Percentiles rank a stretch among this genome's conserved stretches.
phyloP scores from a whole-genome alignment of 2,329 filamentous ascomycete genomes.

The Nigrograna mackinnonii region DNA sequence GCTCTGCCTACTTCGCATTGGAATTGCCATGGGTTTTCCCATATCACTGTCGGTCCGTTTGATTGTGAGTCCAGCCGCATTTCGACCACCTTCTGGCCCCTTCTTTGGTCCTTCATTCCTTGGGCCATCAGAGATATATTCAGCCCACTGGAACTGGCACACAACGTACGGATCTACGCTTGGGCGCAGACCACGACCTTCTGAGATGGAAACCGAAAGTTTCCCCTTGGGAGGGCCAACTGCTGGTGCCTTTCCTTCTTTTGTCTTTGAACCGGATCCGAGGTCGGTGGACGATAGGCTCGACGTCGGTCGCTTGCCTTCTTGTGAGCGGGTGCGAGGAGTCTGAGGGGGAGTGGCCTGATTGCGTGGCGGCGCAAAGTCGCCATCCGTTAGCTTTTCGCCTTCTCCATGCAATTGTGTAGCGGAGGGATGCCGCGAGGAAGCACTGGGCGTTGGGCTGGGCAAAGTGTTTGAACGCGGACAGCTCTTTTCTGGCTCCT shows the following conservation, averaged over 20 bases:
- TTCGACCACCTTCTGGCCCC: conserved; percentile 14
- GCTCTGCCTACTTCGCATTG: conserved; percentile 95
- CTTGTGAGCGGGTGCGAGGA: conserved; percentile 80
- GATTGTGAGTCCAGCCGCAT: conserved; percentile 49
- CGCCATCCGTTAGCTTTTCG: conserved; percentile 87
- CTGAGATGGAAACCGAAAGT: conserved; percentile 83
- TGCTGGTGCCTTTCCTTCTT: conserved; percentile 48
- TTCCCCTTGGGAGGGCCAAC: conserved; percentile 80
- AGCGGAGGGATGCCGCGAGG: conserved; percentile 51
- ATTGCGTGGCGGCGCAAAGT: conserved; percentile 59
- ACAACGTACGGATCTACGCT: conserved; percentile 93
- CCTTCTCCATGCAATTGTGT: conserved; percentile 70
- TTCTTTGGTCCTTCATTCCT: conserved; percentile 60
- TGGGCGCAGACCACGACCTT: conserved; percentile 79
- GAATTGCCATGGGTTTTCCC: conserved; percentile 87
- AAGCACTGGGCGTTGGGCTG: conserved; percentile 51
- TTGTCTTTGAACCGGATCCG: conserved; percentile 35
- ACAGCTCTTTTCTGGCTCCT: conserved; percentile 25
- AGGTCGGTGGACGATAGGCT: conserved; percentile 56
- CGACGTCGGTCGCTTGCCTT: conserved; percentile 47
- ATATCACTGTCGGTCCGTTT: conserved; percentile 77
- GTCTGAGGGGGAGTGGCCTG: conserved; percentile 95
- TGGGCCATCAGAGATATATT: conserved; percentile 90
- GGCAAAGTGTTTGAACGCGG: conserved; percentile 58
- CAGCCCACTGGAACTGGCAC: conserved; percentile 94